Conservation (phyloP, 805 yeast species). For the Starmerella gropengiesseri region DNA sequence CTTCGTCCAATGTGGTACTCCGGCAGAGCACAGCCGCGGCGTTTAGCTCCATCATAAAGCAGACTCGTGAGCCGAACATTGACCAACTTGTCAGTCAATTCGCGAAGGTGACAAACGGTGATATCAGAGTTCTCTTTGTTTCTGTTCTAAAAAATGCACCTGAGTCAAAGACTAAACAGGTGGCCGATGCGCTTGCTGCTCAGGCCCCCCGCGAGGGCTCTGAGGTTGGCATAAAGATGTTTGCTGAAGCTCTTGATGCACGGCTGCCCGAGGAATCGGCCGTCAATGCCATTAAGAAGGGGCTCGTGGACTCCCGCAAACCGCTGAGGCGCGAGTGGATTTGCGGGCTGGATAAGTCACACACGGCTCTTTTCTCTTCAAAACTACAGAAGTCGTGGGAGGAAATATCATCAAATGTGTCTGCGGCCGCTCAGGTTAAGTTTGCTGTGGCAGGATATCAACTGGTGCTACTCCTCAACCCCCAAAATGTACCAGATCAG, state of each 20-base stretch:
- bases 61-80: constrained; percentile 32
- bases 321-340: constrained; percentile 60
- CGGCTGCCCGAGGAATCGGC: constrained; percentile 20
- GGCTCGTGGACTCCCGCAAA: constrained; percentile 54
- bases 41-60: constrained; percentile 27
- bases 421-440: constrained; percentile 16
- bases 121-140: constrained; percentile 49
- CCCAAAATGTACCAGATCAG: constrained; percentile 2
- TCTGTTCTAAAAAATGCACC: constrained; percentile 32
- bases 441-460: constrained; percentile 48
- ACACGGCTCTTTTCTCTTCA: constrained; percentile 20
- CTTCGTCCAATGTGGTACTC: constrained; percentile 60
- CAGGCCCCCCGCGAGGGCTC: constrained; percentile 65
- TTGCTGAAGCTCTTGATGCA: constrained; percentile 38
- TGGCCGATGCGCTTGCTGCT: constrained; percentile 39
- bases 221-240: constrained; percentile 46
- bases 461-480: constrained; percentile 26
- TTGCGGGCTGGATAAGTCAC: constrained; percentile 35
- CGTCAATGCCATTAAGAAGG: constrained; percentile 36
- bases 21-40: constrained; percentile 40
- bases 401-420: constrained; percentile 17
- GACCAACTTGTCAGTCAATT: constrained; percentile 48
- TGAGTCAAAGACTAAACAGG: constrained; percentile 1
- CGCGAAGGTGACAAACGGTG: constrained; percentile 52
- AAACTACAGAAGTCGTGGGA: constrained; percentile 12